Evolutionary conservation across 495 filamentous ascomycete genomes (phyloP), one percentile per base, ranked within the genome.

Genomic region (Choiromyces venosus): DNA sequence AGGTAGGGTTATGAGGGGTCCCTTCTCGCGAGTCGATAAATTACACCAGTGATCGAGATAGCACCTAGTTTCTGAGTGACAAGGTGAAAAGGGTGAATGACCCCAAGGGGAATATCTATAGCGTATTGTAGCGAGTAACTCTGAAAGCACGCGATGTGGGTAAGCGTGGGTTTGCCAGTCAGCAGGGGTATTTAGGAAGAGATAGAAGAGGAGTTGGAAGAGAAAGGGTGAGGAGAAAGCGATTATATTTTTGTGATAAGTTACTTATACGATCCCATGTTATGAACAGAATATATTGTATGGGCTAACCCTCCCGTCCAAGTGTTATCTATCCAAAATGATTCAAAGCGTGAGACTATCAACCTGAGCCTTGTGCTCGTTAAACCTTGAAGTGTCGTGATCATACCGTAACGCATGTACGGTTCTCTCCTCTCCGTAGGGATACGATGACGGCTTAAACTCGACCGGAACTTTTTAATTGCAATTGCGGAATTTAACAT

Each of bases 11-110:
- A 61, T n/a, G 73, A 68, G 39, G 39, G 44, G 69, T 73, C 68
- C 36, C 69, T 52, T 56, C 65, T 65, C 42, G 72, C 65, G 37
- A 73, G 74, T 46, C 69, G 67, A 67, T 74, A 66, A 77, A 67
- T 77, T 74, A 77, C 75, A 61, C 52, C 52, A 61, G 12, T 8
- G 66, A 65, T 66, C 56, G 75, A 76, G 74, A 72, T 65, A 76
- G 65, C 56, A 68, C 35, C 38, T 76, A 44, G 33, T 64, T 67
- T 44, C 69, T 67, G 52, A 39, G 75, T 77, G 75, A 77, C 69
- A 76, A 61, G 39, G 40, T 40, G 42, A 65, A n/a, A 40, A 37
- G 66, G 52, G 44, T 74, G 36, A 38, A 36, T 40, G 40, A n/a
- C 71, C 40, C 71, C 38, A 21, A 33, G 33, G 37, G 72, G 52